Percentiles rank a stretch among this genome's conserved stretches.
Evolutionary conservation across 768 basidiomycete species (phyloP).

Genomic region (Rubroboletus pulcherrimus): DNA sequence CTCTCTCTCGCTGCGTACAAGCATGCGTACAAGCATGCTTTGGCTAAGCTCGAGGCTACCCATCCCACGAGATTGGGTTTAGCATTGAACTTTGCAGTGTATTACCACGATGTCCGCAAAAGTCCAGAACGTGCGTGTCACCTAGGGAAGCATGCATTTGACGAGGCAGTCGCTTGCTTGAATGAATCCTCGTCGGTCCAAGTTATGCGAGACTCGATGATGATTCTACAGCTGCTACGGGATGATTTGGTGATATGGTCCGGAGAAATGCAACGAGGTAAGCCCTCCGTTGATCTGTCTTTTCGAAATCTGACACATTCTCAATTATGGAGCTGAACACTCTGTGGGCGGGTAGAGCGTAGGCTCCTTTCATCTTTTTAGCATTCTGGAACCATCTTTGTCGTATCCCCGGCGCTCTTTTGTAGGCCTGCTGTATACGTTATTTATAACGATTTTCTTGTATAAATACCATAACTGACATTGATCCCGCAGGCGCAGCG

Average conservation of each 20-base stretch:
- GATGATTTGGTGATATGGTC: constrained; percentile 89
- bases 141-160: constrained; percentile 88
- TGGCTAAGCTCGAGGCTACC: constrained; percentile 65
- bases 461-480: background rate
- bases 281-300: constrained; percentile 1
- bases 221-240: constrained; percentile 76
- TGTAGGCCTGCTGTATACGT: constrained; percentile 6
- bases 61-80: constrained; percentile 87
- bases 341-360: constrained; percentile 13
- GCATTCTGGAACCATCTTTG: background rate
- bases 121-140: constrained; percentile 85
- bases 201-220: constrained; percentile 66
- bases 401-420: background rate
- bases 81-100: constrained; percentile 92
- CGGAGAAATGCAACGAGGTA: constrained; percentile 58
- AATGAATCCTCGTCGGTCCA: constrained; percentile 40
- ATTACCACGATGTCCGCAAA: constrained; percentile 83
- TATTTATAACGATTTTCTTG: constrained; percentile 10
- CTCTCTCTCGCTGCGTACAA: constrained; percentile 83
- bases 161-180: constrained; percentile 78
- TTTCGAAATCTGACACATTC: constrained; percentile 12
- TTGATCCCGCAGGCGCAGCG: background rate
- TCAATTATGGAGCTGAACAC: constrained; percentile 23
- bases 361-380: background rate
- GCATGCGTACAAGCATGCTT: constrained; percentile 78